Conservation (phyloP, 768 basidiomycete species). For the Suillus occidentalis region DNA sequence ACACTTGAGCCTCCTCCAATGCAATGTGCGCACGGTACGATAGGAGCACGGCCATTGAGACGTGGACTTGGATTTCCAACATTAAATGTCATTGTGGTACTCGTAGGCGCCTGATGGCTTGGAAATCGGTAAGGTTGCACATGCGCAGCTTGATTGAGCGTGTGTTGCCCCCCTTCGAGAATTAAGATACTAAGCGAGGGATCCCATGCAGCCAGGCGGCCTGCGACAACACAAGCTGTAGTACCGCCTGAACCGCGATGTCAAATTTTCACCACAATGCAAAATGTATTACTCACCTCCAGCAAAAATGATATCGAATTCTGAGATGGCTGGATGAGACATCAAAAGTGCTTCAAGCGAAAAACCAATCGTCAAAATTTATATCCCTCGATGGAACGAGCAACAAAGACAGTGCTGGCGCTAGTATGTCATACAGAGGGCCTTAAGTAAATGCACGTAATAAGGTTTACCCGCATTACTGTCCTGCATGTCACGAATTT, state of each 20-base stretch:
- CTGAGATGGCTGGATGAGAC: not conserved
- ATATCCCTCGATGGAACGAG: not conserved
- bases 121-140: conserved; percentile 19
- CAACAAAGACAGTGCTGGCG: not conserved
- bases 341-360: not conserved
- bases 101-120: conserved; percentile 15
- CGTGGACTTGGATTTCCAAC: conserved; percentile 12
- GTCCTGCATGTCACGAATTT: not conserved
- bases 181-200: conserved; percentile 29
- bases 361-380: not conserved
- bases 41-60: conserved; percentile 16
- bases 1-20: conserved; percentile 28
- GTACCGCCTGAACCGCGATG: conserved; percentile 20
- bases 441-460: not conserved
- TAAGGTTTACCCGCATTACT: not conserved
- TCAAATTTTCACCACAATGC: not conserved
- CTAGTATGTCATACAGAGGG: not conserved
- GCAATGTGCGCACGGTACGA: conserved; percentile 18
- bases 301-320: conserved; percentile 1
- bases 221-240: conserved; percentile 28
- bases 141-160: conserved; percentile 19
- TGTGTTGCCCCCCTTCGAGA: conserved; percentile 26
- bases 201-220: conserved; percentile 24
- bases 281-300: not conserved
- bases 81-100: conserved; percentile 19